Conservation (phyloP, 1,139 yeast species). For the Diutina sp. region DNA sequence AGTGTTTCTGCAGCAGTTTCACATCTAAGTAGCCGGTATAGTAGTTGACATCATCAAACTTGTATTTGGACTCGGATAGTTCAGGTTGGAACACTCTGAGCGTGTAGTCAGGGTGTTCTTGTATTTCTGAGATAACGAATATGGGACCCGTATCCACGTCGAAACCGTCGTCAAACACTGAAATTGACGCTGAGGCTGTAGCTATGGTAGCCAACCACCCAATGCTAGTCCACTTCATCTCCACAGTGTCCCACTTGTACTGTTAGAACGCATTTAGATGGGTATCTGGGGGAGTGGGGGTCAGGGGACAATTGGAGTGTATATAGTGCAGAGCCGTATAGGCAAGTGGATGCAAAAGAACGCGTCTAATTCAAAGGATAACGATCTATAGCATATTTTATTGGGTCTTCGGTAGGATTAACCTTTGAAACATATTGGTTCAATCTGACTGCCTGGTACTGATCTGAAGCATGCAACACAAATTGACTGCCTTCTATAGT, state of each 20-base stretch:
- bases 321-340: background rate
- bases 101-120: background rate
- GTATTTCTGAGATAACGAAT: background rate
- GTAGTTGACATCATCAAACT: constrained; percentile 62
- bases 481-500: no score
- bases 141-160: background rate
- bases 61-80: background rate
- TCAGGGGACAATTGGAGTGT: no score
- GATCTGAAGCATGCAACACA: no score
- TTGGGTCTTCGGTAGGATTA: no score
- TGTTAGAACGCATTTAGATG: background rate
- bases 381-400: no score
- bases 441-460: no score
- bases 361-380: no score
- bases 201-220: background rate
- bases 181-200: background rate
- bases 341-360: background rate
- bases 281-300: background rate
- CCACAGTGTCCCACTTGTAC: no score
- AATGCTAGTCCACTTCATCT: background rate
- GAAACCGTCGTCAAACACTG: background rate
- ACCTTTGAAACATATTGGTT: no score
- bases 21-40: constrained; percentile 83
- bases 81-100: background rate
- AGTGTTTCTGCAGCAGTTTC: constrained; percentile 72